phyloP scores from a whole-genome alignment of 2,329 filamentous ascomycete genomes.

The Aspergillus cejpii region DNA sequence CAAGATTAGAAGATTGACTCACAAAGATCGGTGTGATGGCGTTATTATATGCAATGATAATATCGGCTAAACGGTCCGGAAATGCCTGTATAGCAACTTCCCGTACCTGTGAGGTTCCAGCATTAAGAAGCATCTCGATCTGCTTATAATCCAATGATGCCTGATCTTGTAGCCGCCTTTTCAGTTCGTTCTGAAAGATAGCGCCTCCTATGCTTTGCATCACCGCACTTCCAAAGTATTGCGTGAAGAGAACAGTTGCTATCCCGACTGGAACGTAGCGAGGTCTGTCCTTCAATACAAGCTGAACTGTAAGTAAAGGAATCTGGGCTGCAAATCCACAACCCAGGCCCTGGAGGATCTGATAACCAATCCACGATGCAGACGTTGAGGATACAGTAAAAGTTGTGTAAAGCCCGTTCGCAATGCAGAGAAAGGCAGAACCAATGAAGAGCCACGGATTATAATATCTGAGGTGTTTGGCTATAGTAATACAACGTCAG shows the following conservation, averaged over 20 bases:
- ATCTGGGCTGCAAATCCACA: slow-evolving; percentile 7
- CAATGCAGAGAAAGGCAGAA: slow-evolving; percentile 3
- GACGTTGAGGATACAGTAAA: slow-evolving; percentile 2
- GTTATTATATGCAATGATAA: slow-evolving; percentile 6
- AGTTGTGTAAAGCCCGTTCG: slow-evolving; percentile 2
- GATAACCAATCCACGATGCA: slow-evolving; percentile 6
- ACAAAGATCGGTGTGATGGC: slow-evolving; percentile 10
- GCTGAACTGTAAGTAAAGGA: slow-evolving; percentile 5
- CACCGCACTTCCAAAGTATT: slow-evolving; percentile 3
- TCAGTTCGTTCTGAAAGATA: slow-evolving; percentile 8
- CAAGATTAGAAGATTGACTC: too few species aligned
- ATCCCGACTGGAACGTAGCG: slow-evolving; percentile 2
- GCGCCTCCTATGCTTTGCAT: slow-evolving; percentile 1
- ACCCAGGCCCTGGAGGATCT: slow-evolving; percentile 7
- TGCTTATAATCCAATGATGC: slow-evolving; percentile 2
- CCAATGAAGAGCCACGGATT: slow-evolving; percentile 5
- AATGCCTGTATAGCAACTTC: slow-evolving; percentile 2
- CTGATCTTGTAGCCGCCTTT: slow-evolving; percentile 2
- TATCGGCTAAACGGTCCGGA: slow-evolving; percentile 1
- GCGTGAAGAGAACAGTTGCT: slow-evolving; percentile 5
- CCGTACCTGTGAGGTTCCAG: slow-evolving; percentile 3
- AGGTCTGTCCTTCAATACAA: slow-evolving; percentile 1
- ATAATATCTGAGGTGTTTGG: slow-evolving; percentile 3
- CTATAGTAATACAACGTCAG: slow-evolving; percentile 1
- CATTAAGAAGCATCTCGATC: slow-evolving; percentile 5